A percentile compares a stretch with the other conserved stretches of the same genome.
These are phyloP conservation scores for Phaffomyces opuntiae DNA, from an alignment of 805 yeast species.

Conservation along the genomic window DNA sequence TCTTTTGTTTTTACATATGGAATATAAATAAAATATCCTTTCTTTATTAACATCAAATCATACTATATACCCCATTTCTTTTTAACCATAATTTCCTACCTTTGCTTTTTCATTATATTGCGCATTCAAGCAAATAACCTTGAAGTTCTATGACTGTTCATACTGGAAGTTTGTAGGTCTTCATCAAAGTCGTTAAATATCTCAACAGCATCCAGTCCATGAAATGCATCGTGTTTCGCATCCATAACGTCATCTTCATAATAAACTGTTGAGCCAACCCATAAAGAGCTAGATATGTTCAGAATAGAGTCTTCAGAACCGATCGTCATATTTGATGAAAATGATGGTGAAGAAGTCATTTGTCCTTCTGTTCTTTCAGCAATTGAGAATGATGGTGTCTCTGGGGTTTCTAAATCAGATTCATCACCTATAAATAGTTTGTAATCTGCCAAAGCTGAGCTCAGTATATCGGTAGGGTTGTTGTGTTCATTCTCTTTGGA, in stretches of 20 bases:
- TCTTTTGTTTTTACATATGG: too few relatives aligned
- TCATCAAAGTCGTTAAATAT: constrained; percentile 9
- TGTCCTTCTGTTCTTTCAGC: neutral
- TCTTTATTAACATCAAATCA: too few relatives aligned
- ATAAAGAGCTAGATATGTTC: constrained; percentile 15
- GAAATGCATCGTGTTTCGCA: constrained; percentile 6
- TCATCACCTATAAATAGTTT: constrained; percentile 13
- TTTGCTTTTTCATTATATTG: neutral
- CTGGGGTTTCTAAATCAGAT: neutral
- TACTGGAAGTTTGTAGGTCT: neutral
- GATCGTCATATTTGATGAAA: constrained; percentile 6
- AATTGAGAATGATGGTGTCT: neutral
- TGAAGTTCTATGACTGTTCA: constrained; percentile 16
- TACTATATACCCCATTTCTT: too few relatives aligned
- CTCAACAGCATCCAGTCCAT: constrained; percentile 10
- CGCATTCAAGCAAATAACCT: constrained; percentile 9
- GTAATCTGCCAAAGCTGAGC: constrained; percentile 18
- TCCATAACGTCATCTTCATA: constrained; percentile 2
- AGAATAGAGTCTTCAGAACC: constrained; percentile 15
- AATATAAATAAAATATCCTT: too few relatives aligned
- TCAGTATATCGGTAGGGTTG: constrained; percentile 2
- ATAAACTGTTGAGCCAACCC: constrained; percentile 18
- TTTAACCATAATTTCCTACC: too few relatives aligned
- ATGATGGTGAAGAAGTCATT: constrained; percentile 5
- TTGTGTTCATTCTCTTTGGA: neutral